Evolutionary conservation across 2,329 filamentous ascomycete genomes (phyloP).

Genomic region (Celoporthe dispersa): DNA sequence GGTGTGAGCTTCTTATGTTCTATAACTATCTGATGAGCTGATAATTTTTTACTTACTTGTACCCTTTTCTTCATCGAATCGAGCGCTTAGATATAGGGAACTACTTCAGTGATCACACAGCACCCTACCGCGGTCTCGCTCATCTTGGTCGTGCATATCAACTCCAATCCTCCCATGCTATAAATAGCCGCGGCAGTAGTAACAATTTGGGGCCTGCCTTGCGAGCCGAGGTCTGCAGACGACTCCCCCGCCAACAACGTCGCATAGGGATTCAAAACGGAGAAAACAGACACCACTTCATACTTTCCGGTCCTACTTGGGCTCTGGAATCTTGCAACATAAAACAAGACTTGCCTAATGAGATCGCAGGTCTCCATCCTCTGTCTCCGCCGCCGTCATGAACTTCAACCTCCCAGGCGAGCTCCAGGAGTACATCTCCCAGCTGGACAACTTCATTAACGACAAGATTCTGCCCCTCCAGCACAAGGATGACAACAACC

Average conservation of each 20-base stretch:
- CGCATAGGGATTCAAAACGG: background rate
- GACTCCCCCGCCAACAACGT: background rate
- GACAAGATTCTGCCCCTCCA: slow-evolving; percentile 58
- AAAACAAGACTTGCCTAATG: background rate
- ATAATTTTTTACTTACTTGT: no score
- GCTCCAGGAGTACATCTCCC: slow-evolving; percentile 50
- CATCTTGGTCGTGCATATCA: background rate
- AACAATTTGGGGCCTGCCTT: background rate
- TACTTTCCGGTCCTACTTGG: background rate
- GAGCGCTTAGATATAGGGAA: no score
- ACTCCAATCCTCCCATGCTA: background rate
- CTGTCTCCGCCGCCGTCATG: slow-evolving; percentile 43
- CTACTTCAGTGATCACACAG: no score
- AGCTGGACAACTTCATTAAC: slow-evolving; percentile 62
- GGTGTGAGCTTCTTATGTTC: no score
- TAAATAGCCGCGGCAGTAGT: background rate
- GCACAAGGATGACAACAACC: slow-evolving; percentile 59
- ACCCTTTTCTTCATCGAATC: no score
- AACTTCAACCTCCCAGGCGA: slow-evolving; percentile 60
- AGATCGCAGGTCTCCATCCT: background rate
- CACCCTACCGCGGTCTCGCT: background rate
- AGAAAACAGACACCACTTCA: background rate
- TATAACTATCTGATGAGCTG: no score
- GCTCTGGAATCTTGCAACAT: background rate
- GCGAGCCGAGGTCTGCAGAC: background rate